Evolutionary conservation across 257 asterid genomes (phyloP), one percentile per base, ranked within the genome.

Genomic region (Rubia yunnanensis): DNA sequence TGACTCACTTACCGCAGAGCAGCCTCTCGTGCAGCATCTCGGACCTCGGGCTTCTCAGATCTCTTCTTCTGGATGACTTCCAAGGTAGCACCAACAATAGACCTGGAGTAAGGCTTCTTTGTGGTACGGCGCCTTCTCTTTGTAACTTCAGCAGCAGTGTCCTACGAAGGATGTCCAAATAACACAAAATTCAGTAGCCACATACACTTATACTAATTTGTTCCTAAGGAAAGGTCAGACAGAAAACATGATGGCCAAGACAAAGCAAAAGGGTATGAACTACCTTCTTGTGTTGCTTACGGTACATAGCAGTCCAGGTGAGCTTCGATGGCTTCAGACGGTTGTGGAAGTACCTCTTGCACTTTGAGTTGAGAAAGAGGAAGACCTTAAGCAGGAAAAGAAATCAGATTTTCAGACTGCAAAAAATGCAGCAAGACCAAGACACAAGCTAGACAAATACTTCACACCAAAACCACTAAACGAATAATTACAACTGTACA

Each of bases 11-110:
- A 79, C 90, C 88, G 86, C 20, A 84, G 39, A 59, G 87, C 91
- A 69, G 91, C 86, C 69, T 84, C 88, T 61, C 91, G 77, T 9
- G 86, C 91, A 65, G 86, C 88, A 71, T 85, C 88, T 58, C 88
- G 86, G 13, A 82, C 88, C 64, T 85, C 88, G 35, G 84, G 86
- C 74, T 82, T 85, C 76, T 85, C 88, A 26, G 73, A 28, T 66
- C 91, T 80, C 62, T 65, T 82, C 79, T 84, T 82, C 80, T 82
- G 91, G 18, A 84, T 84, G 18, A 84, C 87, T 67, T 84, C 91
- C 80, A 84, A 67, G 8, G 86, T 82, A 39, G 91, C 91, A 70
- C 84, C 87, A 14, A 84, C 91, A 28, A 84, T 84, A 18, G 89
- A 84, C 83, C 89, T 81, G 4, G 89, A 84, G 78, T 84, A 84